phyloP scores from a whole-genome alignment of 805 yeast genomes.

The Teunomyces pallodes region DNA sequence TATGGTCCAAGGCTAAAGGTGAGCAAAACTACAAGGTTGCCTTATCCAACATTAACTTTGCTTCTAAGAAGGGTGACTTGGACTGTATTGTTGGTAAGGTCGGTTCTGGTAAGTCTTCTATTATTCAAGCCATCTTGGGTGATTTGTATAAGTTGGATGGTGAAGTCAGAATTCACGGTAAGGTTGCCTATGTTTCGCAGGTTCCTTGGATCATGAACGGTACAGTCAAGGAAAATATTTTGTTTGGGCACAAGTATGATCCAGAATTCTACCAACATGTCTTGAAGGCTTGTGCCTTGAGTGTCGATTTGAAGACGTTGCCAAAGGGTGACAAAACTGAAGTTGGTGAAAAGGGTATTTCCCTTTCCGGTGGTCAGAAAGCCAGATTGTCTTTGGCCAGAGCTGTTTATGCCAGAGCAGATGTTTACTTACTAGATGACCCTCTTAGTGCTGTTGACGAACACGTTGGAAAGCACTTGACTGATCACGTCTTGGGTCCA shows the following conservation, averaged over 20 bases:
- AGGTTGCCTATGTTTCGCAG: conserved; percentile 86
- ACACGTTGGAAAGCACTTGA: conserved; percentile 87
- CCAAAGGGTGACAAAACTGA: conserved; percentile 90
- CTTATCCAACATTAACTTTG: conserved; percentile 57
- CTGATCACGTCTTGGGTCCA: conserved; percentile 79
- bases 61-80: conserved; percentile 71
- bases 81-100: conserved; percentile 87
- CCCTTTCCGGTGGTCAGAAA: conserved; percentile 96
- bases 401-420: conserved; percentile 94
- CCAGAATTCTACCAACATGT: conserved; percentile 77
- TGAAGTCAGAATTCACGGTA: conserved; percentile 66
- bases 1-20: conserved; percentile 73
- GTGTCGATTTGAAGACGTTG: conserved; percentile 70
- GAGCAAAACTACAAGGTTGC: conserved; percentile 59
- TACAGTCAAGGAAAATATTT: conserved; percentile 82
- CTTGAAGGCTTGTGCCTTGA: conserved; percentile 82
- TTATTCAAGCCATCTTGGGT: conserved; percentile 77
- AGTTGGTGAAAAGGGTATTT: conserved; percentile 97
- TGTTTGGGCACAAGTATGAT: conserved; percentile 86
- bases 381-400: conserved; percentile 93
- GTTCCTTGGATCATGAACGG: conserved; percentile 98
- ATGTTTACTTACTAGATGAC: conserved; percentile 86
- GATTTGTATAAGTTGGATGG: conserved; percentile 79
- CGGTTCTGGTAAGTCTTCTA: conserved; percentile 86
- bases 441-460: conserved; percentile 96